Conservation (phyloP, 768 basidiomycete species). For the Naganishia friedmannii region DNA sequence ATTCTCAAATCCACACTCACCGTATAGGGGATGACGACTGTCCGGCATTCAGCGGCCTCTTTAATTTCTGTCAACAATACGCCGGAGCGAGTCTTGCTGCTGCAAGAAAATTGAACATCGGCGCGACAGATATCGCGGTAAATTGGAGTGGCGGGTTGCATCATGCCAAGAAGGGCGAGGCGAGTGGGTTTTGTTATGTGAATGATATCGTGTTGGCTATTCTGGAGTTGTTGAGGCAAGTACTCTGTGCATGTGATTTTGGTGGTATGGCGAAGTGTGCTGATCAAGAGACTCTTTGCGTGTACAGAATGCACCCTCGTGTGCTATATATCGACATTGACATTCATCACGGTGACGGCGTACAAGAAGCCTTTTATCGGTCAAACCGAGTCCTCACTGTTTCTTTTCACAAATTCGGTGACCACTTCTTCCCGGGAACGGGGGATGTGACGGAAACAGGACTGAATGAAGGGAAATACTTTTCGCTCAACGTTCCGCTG, state of each 20-base stretch:
- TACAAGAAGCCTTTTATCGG: constrained; percentile 96
- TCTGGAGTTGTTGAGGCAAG: constrained; percentile 78
- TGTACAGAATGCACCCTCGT: constrained; percentile 75
- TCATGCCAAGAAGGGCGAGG: constrained; percentile 95
- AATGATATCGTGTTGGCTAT: constrained; percentile 96
- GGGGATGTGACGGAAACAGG: constrained; percentile 90
- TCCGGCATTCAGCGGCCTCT: constrained; percentile 92
- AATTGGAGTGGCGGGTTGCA: constrained; percentile 99
- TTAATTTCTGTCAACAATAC: constrained; percentile 90
- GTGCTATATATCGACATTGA: constrained; percentile 99
- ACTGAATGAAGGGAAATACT: constrained; percentile 79
- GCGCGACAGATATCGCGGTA: constrained; percentile 89
- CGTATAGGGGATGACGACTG: constrained; percentile 67
- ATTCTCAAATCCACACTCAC: constrained; percentile 27
- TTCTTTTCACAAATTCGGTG: constrained; percentile 98
- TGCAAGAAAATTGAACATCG: constrained; percentile 78
- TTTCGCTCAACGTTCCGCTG: constrained; percentile 88
- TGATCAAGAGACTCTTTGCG: not conserved
- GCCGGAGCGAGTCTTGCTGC: constrained; percentile 87
- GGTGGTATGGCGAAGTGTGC: not conserved
- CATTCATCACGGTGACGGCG: constrained; percentile 97
- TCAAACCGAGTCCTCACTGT: constrained; percentile 98
- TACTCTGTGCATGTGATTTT: not conserved
- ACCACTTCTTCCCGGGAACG: constrained; percentile 97
- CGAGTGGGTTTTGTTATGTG: constrained; percentile 96